phyloP scores from a whole-genome alignment of 768 basidiomycete genomes.

The Naematelia encephala region DNA sequence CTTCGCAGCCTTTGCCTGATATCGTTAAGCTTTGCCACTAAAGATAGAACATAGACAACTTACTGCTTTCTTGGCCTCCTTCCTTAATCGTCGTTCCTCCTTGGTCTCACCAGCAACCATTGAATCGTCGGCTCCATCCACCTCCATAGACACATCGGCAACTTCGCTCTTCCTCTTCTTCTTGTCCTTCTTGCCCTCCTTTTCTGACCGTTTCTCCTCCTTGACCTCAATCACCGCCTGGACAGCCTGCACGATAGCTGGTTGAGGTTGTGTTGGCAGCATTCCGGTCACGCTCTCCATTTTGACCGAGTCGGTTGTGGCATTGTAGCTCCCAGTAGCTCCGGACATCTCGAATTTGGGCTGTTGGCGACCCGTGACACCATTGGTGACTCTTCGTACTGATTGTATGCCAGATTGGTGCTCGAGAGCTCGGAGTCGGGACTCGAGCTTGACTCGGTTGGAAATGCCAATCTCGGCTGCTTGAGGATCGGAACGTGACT shows the following conservation, averaged over 20 bases:
- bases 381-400: constrained; percentile 60
- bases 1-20: constrained; percentile 47
- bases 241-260: constrained; percentile 64
- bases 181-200: constrained; percentile 61
- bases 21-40: constrained; percentile 2
- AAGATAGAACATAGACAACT: constrained; percentile 15
- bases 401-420: constrained; percentile 70
- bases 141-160: constrained; percentile 45
- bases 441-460: constrained; percentile 92
- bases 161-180: constrained; percentile 59
- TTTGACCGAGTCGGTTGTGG: constrained; percentile 74
- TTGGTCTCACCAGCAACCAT: constrained; percentile 62
- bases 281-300: constrained; percentile 51
- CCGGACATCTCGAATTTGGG: constrained; percentile 78
- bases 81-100: constrained; percentile 65
- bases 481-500: constrained; percentile 70
- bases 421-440: constrained; percentile 83
- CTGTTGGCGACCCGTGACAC: constrained; percentile 62
- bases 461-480: constrained; percentile 87
- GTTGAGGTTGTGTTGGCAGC: constrained; percentile 74
- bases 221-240: constrained; percentile 75
- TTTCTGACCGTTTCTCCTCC: constrained; percentile 79
- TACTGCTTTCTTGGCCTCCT: constrained; percentile 70
- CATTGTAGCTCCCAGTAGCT: constrained; percentile 73
- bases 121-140: constrained; percentile 52